phyloP scores from a whole-genome alignment of 2,329 filamentous ascomycete genomes.

The Tolypocladium ovalisporum region DNA sequence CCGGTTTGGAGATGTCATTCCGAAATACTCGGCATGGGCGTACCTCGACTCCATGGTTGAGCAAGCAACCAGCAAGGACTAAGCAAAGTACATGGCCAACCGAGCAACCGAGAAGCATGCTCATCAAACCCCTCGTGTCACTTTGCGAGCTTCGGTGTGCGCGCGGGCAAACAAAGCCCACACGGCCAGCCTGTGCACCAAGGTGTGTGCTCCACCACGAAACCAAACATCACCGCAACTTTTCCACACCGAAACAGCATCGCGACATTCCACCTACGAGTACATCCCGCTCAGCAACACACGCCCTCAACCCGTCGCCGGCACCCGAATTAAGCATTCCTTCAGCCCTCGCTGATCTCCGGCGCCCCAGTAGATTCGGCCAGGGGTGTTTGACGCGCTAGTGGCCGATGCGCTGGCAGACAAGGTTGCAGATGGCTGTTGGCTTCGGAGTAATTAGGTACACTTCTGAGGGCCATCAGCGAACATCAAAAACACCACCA shows the following conservation, averaged over 20 bases:
- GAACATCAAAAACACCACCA: neutral
- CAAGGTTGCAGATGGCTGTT: neutral
- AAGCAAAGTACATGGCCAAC: neutral
- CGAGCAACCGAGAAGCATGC: neutral
- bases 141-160: neutral
- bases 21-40: too few species aligned
- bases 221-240: neutral
- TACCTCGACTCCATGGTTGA: neutral
- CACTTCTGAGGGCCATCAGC: neutral
- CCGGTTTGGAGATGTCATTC: neutral
- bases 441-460: neutral
- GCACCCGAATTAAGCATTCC: neutral
- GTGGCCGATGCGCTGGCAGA: neutral
- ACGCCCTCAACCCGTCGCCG: too few species aligned
- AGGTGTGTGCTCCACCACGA: neutral
- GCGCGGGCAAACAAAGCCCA: neutral
- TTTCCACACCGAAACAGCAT: neutral
- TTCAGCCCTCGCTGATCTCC: neutral
- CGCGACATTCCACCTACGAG: neutral
- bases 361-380: neutral
- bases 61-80: neutral
- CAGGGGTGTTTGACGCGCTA: neutral
- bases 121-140: neutral
- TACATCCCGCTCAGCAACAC: neutral
- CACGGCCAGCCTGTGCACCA: neutral